Base-by-base conservation (phyloP, 306 rosid genomes). In the Citrullus colocynthis region DNA sequence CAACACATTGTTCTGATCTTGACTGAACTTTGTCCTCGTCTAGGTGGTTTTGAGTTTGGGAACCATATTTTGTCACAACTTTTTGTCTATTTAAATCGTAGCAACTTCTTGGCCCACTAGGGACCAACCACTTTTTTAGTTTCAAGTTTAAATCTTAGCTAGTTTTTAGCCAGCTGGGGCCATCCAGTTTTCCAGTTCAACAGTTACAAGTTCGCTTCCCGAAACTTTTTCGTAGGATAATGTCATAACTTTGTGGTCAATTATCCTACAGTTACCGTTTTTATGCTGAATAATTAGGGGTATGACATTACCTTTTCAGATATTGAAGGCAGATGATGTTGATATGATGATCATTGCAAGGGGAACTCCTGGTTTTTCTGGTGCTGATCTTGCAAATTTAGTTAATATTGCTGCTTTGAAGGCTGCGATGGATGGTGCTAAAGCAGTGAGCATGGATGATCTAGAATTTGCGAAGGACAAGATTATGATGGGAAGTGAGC, bases 401-500 rank as follows among this genome's bases (percentile, higher is more conserved):
- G 87, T 94, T 61, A 92, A 94, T 16, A 85, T 89, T 34, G 97
- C 97, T 79, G 98, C 98, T 55, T 83, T 92, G 16, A 91, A 87
- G 88, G 98, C 97, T 74, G 95, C 97, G 7, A 94, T 91, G 95
- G 94, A 92, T 37, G 96, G 94, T 65, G 91, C 95, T 67, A 89
- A 89, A 83, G 82, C 95, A 48, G 98, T 94, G 78, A 87, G 62
- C 80, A 94, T 94, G 98, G 82, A 83, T 63, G 94, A 94, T 84
- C 85, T 94, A 45, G 98, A 94, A 84, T 90, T 81, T 85, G 98
- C 97, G 1, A 89, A 86, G 84, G 98, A 94, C 82, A 94, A 89
- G 84, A 88, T 94, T 78, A 75, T 89, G 90, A 94, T 94, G 98
- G 98, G 98, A 84, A 94, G 89, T 78, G 97, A 92, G 75, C 95